Evolutionary conservation across 768 basidiomycete species (phyloP), one percentile per base, ranked within the genome.

Genomic region (Sporobolomyces pararoseus): DNA sequence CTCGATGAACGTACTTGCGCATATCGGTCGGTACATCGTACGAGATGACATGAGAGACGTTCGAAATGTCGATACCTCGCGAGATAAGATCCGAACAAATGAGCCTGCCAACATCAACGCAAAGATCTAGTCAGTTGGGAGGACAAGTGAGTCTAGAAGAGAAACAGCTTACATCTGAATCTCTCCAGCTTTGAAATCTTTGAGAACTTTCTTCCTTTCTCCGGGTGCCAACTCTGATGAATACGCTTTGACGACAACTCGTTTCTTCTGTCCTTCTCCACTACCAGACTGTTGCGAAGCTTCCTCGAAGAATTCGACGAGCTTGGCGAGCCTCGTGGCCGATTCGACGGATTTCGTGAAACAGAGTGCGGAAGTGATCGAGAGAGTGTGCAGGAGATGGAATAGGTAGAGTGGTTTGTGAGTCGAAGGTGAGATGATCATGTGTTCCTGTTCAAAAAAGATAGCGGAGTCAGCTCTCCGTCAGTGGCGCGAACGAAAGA

Each of bases 321-420:
- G 83, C 47, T 83, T 85, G 32, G 93, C 87, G 10, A 98, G 86
- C 13, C 95, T 85, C 5, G 83, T 81, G 0, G 93, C 90, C 0
- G 91, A 91, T 77, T 98, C 94, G 7, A 94, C 88, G 0, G 89
- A 91, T 80, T 97, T 98, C n/a, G 95, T 96, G 81, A 99, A 99
- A 35, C 96, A 87, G 39, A 99, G 82, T 0, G 88, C 89, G 67
- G 89, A 89, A 13, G 79, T 82, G 27, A 92, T 83, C 12, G 81
- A 76, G 54, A 81, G 83, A 12, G 81, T 78, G 76, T 89, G 87
- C 3, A 96, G 83, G 59, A 99, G 87, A 76, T 97, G 84, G 79
- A 96, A 89, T 63, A 99, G 85, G 75, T 91, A 82, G 13, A 98
- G 84, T 2, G 95, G 94, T 78, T 99, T 99, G 73, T 88, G 82